A percentile compares a stretch with the other conserved stretches of the same genome.
phyloP scores from a whole-genome alignment of 306 rosid genomes.

The Pyrus communis region DNA sequence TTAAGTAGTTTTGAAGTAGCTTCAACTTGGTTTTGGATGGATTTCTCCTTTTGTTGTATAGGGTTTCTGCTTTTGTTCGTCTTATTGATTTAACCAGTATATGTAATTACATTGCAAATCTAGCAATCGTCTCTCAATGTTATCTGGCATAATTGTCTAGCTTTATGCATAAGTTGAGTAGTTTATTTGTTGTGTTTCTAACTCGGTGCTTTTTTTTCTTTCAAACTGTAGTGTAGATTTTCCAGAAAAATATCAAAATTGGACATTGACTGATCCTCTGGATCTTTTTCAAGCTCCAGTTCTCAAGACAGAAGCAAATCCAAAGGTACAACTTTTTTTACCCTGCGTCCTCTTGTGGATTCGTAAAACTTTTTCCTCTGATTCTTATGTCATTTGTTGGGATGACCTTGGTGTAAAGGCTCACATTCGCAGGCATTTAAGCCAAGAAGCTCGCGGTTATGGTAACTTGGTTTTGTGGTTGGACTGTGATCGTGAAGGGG shows the following conservation, averaged over 20 bases:
- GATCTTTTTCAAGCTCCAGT: constrained; percentile 85
- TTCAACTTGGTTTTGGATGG: not conserved
- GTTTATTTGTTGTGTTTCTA: constrained; percentile 8
- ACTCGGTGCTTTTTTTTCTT: constrained; percentile 21
- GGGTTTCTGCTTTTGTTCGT: not conserved
- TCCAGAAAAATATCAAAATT: constrained; percentile 71
- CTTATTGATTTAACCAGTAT: not conserved
- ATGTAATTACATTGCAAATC: not conserved
- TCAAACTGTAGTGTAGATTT: constrained; percentile 86
- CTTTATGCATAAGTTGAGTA: not conserved
- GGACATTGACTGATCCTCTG: constrained; percentile 69
- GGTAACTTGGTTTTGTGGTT: constrained; percentile 80
- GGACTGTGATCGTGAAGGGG: constrained; percentile 99
- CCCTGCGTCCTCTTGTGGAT: constrained; percentile 7
- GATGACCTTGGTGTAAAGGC: constrained; percentile 47
- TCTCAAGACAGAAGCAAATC: constrained; percentile 68
- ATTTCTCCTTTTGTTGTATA: not conserved
- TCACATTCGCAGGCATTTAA: constrained; percentile 75
- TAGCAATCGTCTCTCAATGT: not conserved
- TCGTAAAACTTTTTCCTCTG: not conserved
- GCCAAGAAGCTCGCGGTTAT: constrained; percentile 90
- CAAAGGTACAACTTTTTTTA: constrained; percentile 49
- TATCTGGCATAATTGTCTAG: not conserved
- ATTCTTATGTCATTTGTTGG: not conserved
- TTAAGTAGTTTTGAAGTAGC: not conserved